Evolutionary conservation across 2,329 filamentous ascomycete genomes (phyloP).

Genomic region (Lomentospora prolificans): DNA sequence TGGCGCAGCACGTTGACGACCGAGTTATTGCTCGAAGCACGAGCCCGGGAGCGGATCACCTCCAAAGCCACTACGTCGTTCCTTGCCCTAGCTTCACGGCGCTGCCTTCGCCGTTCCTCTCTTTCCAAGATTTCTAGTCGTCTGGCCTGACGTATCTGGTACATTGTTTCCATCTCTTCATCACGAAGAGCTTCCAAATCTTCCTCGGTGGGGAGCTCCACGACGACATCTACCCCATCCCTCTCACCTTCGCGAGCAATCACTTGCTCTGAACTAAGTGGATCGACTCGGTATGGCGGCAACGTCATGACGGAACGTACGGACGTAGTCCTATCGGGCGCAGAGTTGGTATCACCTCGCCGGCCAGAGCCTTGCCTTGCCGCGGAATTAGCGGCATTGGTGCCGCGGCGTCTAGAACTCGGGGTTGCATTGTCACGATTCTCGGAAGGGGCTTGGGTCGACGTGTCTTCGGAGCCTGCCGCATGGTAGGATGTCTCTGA

Average conservation of each 20-base stretch:
- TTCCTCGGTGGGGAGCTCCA: constrained; percentile 74
- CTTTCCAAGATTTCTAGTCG: constrained; percentile 67
- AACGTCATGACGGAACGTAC: constrained; percentile 91
- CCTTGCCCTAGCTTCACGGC: constrained; percentile 61
- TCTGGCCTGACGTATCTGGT: constrained; percentile 75
- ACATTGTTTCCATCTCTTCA: constrained; percentile 85
- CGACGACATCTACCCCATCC: constrained; percentile 79
- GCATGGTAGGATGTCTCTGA: constrained; percentile 18
- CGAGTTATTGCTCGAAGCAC: constrained; percentile 35
- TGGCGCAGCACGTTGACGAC: constrained; percentile 49
- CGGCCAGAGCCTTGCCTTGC: not conserved
- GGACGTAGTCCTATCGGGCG: constrained; percentile 72
- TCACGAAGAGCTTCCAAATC: constrained; percentile 72
- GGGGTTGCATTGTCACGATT: not conserved
- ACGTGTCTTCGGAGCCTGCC: constrained; percentile 20
- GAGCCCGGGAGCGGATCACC: constrained; percentile 49
- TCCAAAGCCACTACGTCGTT: constrained; percentile 63
- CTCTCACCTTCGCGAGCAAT: constrained; percentile 85
- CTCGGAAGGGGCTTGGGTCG: no score
- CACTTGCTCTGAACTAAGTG: constrained; percentile 68
- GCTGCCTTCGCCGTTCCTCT: constrained; percentile 60
- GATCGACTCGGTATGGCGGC: constrained; percentile 68
- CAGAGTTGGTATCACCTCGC: constrained; percentile 18
- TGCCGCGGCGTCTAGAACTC: not conserved
- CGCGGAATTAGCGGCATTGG: not conserved